phyloP scores from a whole-genome alignment of 495 filamentous ascomycete genomes.

The Annulohypoxylon bovei region DNA sequence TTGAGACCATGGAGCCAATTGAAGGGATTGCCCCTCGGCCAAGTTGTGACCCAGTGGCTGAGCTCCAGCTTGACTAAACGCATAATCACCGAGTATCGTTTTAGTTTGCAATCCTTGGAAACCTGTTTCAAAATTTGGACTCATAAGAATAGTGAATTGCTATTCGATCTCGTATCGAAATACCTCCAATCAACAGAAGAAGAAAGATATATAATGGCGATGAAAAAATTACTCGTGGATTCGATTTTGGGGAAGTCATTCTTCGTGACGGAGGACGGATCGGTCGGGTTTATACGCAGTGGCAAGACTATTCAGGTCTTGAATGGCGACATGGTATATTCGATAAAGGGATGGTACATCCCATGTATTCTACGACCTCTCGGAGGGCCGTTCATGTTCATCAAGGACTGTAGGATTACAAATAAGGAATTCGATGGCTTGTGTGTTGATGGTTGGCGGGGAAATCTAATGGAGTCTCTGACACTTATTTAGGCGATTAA shows the following conservation, averaged over 20 bases:
- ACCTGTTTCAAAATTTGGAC: not conserved
- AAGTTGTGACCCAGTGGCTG: not conserved
- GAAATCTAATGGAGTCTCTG: not conserved
- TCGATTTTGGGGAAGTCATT: not conserved
- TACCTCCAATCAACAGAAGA: not conserved
- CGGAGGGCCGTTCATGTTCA: not conserved
- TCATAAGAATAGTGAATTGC: not conserved
- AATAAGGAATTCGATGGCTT: not conserved
- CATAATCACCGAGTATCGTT: not conserved
- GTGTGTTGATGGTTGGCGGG: not conserved
- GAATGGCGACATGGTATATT: not conserved
- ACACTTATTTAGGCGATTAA: not conserved
- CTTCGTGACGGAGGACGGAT: not conserved
- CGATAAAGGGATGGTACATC: not conserved
- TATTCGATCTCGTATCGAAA: not conserved
- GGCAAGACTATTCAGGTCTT: not conserved
- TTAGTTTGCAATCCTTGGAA: not conserved
- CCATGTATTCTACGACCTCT: not conserved
- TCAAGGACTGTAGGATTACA: not conserved
- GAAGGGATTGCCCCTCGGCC: not conserved
- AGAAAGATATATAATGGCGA: not conserved
- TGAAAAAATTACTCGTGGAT: not conserved
- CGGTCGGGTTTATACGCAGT: not conserved
- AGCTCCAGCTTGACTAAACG: no score
- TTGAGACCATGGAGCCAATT: not conserved